Base-by-base conservation (phyloP, 768 basidiomycete species). In the Termitomyces bulborhizus region DNA sequence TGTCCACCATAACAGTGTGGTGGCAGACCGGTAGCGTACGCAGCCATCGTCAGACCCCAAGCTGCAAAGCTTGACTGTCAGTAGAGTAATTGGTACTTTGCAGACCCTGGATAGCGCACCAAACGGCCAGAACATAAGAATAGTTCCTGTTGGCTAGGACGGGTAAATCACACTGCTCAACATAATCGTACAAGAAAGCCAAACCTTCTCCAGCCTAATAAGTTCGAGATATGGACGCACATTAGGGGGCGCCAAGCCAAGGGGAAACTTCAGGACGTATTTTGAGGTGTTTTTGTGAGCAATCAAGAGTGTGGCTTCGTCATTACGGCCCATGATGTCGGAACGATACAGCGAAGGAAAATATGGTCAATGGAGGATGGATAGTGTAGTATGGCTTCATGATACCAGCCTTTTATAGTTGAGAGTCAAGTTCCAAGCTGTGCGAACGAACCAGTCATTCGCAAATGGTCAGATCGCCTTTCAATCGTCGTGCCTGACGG, bases 91-190 rank as follows among this genome's bases (percentile, higher is more conserved):
- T 18, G 4, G 31, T 7, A 18, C n/a, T 26, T 21, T 27, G 39
- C 4, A 3, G 31, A 16, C 15, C n/a, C 45, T 18, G 32, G 8
- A 40, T 51, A 65, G 11, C 50, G 36, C 63, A 79, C 79, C 76
- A 51, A 76, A 81, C 6, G 79, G 78, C 77, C 78, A 81, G 64
- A 79, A 81, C 74, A 78, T 76, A 24, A 81, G 69, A 45, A 75
- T 70, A 3, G 72, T 77, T 24, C 79, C 79, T 34, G 76, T 79
- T 4, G 78, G 77, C 79, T 81, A 56, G 6, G 44, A 44, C 43
- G 40, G 12, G 41, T 43, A 18, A 43, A 41, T 4, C 1, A 31
- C 2, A 45, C 13, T 53, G 21, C 9, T 16, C 5, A 21, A 6
- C 3, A 34, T 26, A 7, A 39, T 18, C 13, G 1, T n/a, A 6